Evolutionary conservation across 345 rosid species (phyloP), one percentile per base, ranked within the genome.

Genomic region (Mallotus nudiflorus): DNA sequence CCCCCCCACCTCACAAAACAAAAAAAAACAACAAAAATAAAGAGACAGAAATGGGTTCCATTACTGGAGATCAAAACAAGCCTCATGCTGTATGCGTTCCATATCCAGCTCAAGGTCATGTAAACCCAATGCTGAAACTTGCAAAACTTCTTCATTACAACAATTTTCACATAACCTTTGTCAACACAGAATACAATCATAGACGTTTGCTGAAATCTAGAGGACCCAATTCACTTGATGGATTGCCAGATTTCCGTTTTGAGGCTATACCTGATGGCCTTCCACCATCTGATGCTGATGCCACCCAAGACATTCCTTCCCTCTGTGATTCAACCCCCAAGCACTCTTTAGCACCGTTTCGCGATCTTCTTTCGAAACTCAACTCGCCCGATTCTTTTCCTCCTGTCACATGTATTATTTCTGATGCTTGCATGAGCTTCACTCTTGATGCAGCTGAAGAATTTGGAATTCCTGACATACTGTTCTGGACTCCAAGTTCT

Each of bases 81-180:
- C 81, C 82, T 35, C 88, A 86, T 65, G 88, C 74, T 1, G 86
- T 86, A n/a, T 86, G 86, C 61, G 25, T 86, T 24, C 88, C 90
- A 0, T 84, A 22, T 66, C 88, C 88, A 24, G 86, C 84, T 18
- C 90, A 86, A 68, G 81, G 86, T 56, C 90, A 86, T 78, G 74
- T 86, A 40, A 82, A 51, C 45, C 82, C 90, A 22, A 82, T 84
- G 88, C 71, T 84, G 1, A 79, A 78, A 65, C 53, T 84, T 7
- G 86, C 90, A 22, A 84, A 86, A 56, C 65, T 86, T 40, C 88
- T 86, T 15, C 84, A 86, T 53, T 77, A 53, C 59, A 44, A 65
- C 15, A 83, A 86, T 57, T 84, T 82, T 63, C 84, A 82, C 57
- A 65, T 86, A 67, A 84, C 90, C 70, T 86, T 86, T 13, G 87